These are phyloP conservation scores for Cronartium ribicola DNA, from an alignment of 1,284 basidiomycete genomes.

Conservation along the genomic window DNA sequence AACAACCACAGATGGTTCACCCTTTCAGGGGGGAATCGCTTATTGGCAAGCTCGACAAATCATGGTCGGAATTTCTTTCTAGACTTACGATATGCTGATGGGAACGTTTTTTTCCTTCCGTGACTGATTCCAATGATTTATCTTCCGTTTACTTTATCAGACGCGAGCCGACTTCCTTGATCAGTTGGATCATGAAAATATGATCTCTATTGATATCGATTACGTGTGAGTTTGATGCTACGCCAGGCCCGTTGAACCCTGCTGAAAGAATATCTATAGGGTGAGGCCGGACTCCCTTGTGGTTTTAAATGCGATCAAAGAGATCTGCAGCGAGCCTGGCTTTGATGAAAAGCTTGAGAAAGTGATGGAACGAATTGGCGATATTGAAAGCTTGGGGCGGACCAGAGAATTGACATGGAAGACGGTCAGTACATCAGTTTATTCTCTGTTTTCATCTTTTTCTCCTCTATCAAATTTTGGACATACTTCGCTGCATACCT, in stretches of 20 bases:
- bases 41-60: constrained; percentile 34
- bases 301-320: constrained; percentile 31
- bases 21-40: constrained; percentile 19
- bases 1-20: constrained; percentile 4
- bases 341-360: constrained; percentile 35
- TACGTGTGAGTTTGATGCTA: constrained; percentile 25
- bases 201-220: constrained; percentile 38
- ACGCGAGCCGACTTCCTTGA: constrained; percentile 38
- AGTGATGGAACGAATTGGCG: constrained; percentile 30
- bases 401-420: constrained; percentile 41
- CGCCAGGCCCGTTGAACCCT: not conserved
- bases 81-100: not conserved
- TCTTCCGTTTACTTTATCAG: not conserved
- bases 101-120: not conserved
- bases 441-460: not conserved
- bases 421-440: constrained; percentile 2
- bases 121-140: not conserved
- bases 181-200: constrained; percentile 41
- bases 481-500: not conserved
- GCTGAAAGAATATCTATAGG: not conserved
- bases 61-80: constrained; percentile 22
- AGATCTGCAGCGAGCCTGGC: constrained; percentile 35
- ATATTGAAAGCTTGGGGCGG: constrained; percentile 39
- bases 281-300: constrained; percentile 35
- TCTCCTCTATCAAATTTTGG: not conserved